Conservation (phyloP, 2,329 filamentous ascomycete genomes). For the Gliomastix tumulicola region DNA sequence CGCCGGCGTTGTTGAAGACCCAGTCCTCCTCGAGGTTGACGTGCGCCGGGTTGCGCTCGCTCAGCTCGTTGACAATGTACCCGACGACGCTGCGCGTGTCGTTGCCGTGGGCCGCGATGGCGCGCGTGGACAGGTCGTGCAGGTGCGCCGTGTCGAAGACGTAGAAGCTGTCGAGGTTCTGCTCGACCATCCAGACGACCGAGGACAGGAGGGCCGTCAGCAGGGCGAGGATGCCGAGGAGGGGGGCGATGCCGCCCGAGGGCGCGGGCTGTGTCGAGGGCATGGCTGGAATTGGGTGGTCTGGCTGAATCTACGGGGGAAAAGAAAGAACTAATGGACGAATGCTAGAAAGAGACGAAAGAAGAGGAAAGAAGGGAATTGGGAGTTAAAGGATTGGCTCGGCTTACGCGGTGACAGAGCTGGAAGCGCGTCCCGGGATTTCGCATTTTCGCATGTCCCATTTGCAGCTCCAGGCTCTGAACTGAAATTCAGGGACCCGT, state of each 20-base stretch:
- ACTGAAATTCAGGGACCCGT: too few relatives aligned
- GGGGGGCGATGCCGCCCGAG: constrained; percentile 18
- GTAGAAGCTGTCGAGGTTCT: constrained; percentile 60
- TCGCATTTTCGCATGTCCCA: too few relatives aligned
- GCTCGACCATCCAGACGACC: constrained; percentile 48
- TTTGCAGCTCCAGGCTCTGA: too few relatives aligned
- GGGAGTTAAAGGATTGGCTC: too few relatives aligned
- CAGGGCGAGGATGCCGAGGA: constrained; percentile 43
- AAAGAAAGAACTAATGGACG: background rate
- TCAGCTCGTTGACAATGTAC: constrained; percentile 64
- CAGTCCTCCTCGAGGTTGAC: constrained; percentile 72
- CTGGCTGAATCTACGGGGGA: too few relatives aligned
- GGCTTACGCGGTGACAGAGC: too few relatives aligned
- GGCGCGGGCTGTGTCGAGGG: background rate
- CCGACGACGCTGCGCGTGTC: constrained; percentile 63
- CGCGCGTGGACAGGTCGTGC: constrained; percentile 59
- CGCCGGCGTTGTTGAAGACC: constrained; percentile 89
- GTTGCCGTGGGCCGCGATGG: constrained; percentile 64
- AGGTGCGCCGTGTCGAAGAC: constrained; percentile 66
- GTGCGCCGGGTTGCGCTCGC: constrained; percentile 39
- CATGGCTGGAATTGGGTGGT: background rate
- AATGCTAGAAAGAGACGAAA: background rate
- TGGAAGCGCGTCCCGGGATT: too few relatives aligned
- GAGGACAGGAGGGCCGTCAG: constrained; percentile 47
- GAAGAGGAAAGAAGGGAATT: background rate